Percentiles rank a stretch among this genome's conserved stretches.
These are phyloP conservation scores for Barbarea vulgaris DNA, from an alignment of 345 rosid genomes.

Conservation along the genomic window DNA sequence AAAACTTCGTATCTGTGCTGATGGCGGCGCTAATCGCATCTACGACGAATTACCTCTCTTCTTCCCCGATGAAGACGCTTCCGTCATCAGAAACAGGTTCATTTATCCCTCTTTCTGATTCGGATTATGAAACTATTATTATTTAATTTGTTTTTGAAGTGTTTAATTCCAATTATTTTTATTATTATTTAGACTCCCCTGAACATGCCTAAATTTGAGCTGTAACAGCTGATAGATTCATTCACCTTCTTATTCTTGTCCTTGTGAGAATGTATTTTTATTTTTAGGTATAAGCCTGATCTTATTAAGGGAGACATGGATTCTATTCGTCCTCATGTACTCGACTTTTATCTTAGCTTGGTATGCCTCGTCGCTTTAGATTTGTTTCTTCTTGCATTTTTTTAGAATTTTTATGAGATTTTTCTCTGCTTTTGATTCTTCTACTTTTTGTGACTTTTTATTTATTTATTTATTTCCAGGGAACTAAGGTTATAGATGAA, in stretches of 20 bases:
- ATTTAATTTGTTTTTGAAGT: not conserved
- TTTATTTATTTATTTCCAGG: constrained; percentile 64
- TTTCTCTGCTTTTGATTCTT: constrained; percentile 21
- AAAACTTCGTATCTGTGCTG: constrained; percentile 80
- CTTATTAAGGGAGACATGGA: constrained; percentile 97
- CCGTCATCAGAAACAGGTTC: constrained; percentile 63
- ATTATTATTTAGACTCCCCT: not conserved
- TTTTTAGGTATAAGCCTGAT: constrained; percentile 83
- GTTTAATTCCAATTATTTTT: not conserved
- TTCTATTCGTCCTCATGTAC: constrained; percentile 69
- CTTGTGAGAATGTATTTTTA: constrained; percentile 9
- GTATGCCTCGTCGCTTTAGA: constrained; percentile 39
- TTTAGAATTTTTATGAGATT: not conserved
- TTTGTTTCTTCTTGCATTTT: not conserved
- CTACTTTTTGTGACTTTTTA: constrained; percentile 15
- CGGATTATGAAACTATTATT: not conserved
- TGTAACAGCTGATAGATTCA: not conserved
- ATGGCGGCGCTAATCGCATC: constrained; percentile 98
- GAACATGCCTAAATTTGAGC: too few species aligned
- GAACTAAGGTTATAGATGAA: constrained; percentile 72
- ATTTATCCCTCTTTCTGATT: not conserved
- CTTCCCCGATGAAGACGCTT: constrained; percentile 62
- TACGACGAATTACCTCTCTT: constrained; percentile 83
- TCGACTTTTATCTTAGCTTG: constrained; percentile 58
- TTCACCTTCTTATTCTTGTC: not conserved